phyloP scores from a whole-genome alignment of 2,329 filamentous ascomycete species.

The Cytospora paraplurivora region DNA sequence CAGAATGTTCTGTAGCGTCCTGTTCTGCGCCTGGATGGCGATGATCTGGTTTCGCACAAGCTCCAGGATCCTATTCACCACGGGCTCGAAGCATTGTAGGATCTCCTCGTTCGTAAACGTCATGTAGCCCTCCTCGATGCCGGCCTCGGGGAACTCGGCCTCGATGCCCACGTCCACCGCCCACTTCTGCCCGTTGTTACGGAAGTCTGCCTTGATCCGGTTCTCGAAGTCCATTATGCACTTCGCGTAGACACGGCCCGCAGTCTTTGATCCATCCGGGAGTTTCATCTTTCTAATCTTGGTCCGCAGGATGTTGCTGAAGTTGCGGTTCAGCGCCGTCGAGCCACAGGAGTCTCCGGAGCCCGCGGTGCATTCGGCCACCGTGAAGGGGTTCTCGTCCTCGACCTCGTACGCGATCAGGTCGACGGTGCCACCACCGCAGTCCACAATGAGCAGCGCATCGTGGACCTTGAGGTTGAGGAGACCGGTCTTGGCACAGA shows the following conservation, averaged over 20 bases:
- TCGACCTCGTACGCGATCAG: slow-evolving; percentile 98
- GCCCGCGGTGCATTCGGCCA: slow-evolving; percentile 94
- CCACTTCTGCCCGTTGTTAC: slow-evolving; percentile 99
- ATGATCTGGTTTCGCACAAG: slow-evolving; percentile 98
- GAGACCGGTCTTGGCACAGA: slow-evolving; percentile 95
- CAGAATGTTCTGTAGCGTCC: slow-evolving; percentile 89
- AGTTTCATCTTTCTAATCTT: slow-evolving; percentile 99
- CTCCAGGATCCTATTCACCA: slow-evolving; percentile 95
- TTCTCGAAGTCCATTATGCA: slow-evolving; percentile 99
- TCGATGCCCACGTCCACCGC: slow-evolving; percentile 98
- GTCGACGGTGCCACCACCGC: slow-evolving; percentile 97
- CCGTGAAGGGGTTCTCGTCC: slow-evolving; percentile 94
- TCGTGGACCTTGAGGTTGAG: slow-evolving; percentile 98
- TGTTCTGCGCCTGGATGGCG: slow-evolving; percentile 96
- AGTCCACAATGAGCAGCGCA: slow-evolving; percentile 97
- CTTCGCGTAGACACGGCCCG: slow-evolving; percentile 97
- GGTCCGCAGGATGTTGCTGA: slow-evolving; percentile 94
- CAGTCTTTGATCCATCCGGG: slow-evolving; percentile 92
- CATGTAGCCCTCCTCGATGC: slow-evolving; percentile 99
- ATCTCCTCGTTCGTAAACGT: slow-evolving; percentile 99
- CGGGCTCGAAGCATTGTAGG: slow-evolving; percentile 96
- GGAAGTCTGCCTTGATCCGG: slow-evolving; percentile 98
- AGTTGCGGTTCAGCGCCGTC: slow-evolving; percentile 97
- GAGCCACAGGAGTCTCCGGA: slow-evolving; percentile 98
- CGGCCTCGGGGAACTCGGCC: slow-evolving; percentile 94